phyloP scores from a whole-genome alignment of 176 grass and related monocot genomes.

The Alopecurus myosuroides region DNA sequence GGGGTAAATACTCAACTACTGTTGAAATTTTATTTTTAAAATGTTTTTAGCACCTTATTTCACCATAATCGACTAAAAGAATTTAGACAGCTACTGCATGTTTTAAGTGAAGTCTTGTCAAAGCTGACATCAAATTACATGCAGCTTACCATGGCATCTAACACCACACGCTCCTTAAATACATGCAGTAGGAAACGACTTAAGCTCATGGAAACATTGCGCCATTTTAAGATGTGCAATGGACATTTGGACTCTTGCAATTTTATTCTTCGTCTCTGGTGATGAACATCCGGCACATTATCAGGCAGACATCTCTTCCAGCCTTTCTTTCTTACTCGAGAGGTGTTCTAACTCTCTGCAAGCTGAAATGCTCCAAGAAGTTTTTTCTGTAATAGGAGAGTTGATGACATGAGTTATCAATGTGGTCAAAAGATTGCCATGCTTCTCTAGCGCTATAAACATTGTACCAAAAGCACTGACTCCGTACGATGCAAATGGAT shows the following conservation, averaged over 20 bases:
- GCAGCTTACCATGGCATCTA: neutral
- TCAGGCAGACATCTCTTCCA: neutral
- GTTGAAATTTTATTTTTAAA: neutral
- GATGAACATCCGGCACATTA: no score
- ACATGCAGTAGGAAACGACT: neutral
- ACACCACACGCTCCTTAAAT: neutral
- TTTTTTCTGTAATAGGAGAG: neutral
- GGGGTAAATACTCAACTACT: neutral
- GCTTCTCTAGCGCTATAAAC: neutral
- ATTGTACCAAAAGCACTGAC: no score
- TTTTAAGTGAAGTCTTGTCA: neutral
- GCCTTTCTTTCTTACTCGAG: neutral
- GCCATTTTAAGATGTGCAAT: no score
- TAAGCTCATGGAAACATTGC: neutral
- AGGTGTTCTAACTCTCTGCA: neutral
- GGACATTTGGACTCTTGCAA: no score
- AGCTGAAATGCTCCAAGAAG: neutral
- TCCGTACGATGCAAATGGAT: no score
- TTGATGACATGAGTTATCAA: neutral
- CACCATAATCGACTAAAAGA: neutral
- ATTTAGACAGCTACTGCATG: neutral
- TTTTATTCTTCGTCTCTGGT: no score
- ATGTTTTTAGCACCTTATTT: neutral
- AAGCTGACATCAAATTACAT: neutral
- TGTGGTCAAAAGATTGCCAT: neutral